Evolutionary conservation across 208 protist genomes (phyloP), one percentile per base, ranked within the genome.

Genomic region (Herpetomonas tarakana): DNA sequence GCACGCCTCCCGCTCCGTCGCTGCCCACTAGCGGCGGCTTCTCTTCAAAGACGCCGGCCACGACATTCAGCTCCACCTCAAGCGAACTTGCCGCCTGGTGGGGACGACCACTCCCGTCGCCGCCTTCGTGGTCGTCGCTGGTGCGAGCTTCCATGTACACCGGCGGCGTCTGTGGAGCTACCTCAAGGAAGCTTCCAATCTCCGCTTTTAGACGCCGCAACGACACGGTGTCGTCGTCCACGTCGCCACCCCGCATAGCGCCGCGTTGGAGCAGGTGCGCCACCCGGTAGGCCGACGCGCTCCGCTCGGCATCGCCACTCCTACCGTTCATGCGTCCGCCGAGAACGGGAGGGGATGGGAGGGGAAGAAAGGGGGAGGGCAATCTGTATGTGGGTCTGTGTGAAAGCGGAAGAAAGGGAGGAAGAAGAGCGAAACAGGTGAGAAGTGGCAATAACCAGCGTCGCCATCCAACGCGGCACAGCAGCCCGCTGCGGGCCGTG

Each of bases 1-100:
- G 58, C 6, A 96, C 29, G n/a, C 78, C 80, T 39, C 58, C 54
- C 1, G 75, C 30, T 22, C 61, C 16, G 3, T 58, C 69, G 21
- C 46, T 52, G 19, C 21, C 2, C 16, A 26, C 35, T 1, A 50
- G 21, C 6, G 18, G 16, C 3, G 65, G 54, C 28, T 61, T 53
- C 25, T 76, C 68, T 67, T 95, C 81, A 6, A 96, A 57, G 41
- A 96, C 90, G 9, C 90, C 90, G 0, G 90, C 86, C 2, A 96
- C 86, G 11, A 96, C 80, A 52, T 62, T 88, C 16, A 96, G 76
- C 52, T 92, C 74, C 44, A 93, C 73, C 46, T 77, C 65, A n/a
- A n/a, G n/a, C n/a, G n/a, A n/a, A n/a, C n/a, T n/a, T n/a, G n/a
- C n/a, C n/a, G n/a, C n/a, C n/a, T n/a, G 14, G 63, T 57, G 22